These are phyloP conservation scores for Phyllosticta citrichinensis DNA, from an alignment of 2,329 filamentous ascomycete genomes.

Conservation along the genomic window DNA sequence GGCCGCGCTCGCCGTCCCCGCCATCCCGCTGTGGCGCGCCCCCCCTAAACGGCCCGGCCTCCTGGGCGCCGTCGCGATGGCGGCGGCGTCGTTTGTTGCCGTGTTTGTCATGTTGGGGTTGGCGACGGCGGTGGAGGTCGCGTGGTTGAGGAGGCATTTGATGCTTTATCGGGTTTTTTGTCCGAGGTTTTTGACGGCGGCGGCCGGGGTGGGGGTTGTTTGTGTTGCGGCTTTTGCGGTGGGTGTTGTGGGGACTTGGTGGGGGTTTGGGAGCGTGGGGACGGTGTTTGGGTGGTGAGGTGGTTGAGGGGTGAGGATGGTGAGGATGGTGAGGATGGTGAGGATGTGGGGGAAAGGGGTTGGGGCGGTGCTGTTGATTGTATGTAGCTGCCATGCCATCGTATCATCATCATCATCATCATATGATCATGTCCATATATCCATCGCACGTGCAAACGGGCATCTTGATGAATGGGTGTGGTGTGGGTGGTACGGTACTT, in stretches of 20 bases:
- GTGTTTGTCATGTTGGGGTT: conserved; percentile 78
- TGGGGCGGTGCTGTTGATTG: too few species aligned
- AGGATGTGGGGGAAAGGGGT: too few species aligned
- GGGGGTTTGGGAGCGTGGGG: conserved; percentile 66
- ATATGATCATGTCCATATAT: too few species aligned
- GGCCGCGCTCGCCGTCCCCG: conserved; percentile 66
- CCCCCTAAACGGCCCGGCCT: conserved; percentile 56
- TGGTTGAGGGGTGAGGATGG: neutral
- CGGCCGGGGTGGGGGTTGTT: conserved; percentile 59
- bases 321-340: neutral
- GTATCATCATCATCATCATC: too few species aligned
- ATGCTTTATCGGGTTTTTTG: conserved; percentile 95
- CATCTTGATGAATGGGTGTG: too few species aligned
- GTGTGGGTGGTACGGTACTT: too few species aligned
- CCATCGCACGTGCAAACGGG: too few species aligned
- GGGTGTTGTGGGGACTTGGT: conserved; percentile 62
- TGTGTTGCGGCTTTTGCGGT: conserved; percentile 65
- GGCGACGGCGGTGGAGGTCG: conserved; percentile 84
- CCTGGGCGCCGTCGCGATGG: conserved; percentile 60
- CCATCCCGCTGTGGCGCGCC: conserved; percentile 82
- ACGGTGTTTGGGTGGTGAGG: conserved; percentile 65
- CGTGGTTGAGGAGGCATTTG: conserved; percentile 75
- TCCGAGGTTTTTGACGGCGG: conserved; percentile 81
- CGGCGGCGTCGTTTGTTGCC: conserved; percentile 62
- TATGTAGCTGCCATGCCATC: too few species aligned